These are phyloP conservation scores for Cryptosporidium andersoni DNA, from an alignment of 169 alveolate species.

Conservation along the genomic window DNA sequence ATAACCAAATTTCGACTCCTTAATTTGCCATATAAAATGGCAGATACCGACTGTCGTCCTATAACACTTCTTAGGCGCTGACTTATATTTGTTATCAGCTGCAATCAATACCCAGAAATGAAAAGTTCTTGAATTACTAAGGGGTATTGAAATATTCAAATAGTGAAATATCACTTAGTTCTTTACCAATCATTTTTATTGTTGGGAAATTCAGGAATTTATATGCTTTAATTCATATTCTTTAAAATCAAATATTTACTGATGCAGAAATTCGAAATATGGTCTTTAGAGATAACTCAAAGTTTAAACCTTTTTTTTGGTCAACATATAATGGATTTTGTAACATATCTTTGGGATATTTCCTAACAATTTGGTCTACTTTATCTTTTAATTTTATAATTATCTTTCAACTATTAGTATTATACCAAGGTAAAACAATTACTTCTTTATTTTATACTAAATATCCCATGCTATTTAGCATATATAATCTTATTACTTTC, in stretches of 20 bases:
- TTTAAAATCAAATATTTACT: neutral
- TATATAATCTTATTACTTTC: constrained; percentile 12
- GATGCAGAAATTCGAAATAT: neutral
- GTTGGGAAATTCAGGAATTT: neutral
- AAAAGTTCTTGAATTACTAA: neutral
- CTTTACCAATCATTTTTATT: neutral
- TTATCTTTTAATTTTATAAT: constrained; percentile 2
- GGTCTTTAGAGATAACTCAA: neutral
- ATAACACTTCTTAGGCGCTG: neutral
- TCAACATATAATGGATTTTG: constrained; percentile 19
- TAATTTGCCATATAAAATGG: neutral
- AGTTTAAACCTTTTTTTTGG: constrained; percentile 18
- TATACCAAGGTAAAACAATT: constrained; percentile 8
- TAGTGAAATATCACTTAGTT: neutral
- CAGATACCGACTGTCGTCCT: neutral
- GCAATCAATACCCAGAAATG: neutral
- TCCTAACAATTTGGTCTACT: constrained; percentile 42
- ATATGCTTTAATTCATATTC: neutral
- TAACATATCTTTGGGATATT: constrained; percentile 22
- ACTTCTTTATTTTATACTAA: constrained; percentile 16
- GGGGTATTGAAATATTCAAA: neutral
- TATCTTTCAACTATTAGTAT: constrained; percentile 7
- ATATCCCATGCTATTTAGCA: neutral
- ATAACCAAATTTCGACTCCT: neutral
- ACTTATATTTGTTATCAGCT: neutral